These are phyloP conservation scores for Yamadazyma siamensis DNA, from an alignment of 1,139 yeast genomes.

Conservation along the genomic window DNA sequence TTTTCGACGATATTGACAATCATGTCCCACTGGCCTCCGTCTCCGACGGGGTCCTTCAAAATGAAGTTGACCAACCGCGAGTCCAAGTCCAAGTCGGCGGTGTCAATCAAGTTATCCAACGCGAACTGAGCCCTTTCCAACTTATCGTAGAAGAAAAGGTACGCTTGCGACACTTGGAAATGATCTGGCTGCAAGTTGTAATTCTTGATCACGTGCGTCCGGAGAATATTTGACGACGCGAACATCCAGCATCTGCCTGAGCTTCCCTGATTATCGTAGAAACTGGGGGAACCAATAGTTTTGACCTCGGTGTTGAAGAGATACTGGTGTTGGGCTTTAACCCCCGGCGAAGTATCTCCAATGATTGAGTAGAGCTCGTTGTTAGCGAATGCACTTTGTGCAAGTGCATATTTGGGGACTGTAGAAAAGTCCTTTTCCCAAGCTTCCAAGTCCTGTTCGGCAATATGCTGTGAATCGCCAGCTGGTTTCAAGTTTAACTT, in stretches of 20 bases:
- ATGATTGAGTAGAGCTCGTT: constrained; percentile 47
- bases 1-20: constrained; percentile 68
- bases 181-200: constrained; percentile 57
- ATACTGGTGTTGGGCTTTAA: constrained; percentile 35
- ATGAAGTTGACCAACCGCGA: constrained; percentile 65
- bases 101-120: constrained; percentile 69
- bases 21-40: constrained; percentile 90
- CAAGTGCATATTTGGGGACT: constrained; percentile 56
- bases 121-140: constrained; percentile 60
- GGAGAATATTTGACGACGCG: constrained; percentile 71
- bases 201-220: constrained; percentile 59
- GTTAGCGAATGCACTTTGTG: constrained; percentile 56
- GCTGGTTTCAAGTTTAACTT: constrained; percentile 4
- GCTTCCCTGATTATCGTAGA: constrained; percentile 62
- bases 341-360: constrained; percentile 20
- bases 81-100: constrained; percentile 60
- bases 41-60: constrained; percentile 61
- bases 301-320: constrained; percentile 60
- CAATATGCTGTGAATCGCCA: background rate
- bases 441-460: constrained; percentile 22
- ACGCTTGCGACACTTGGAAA: constrained; percentile 67
- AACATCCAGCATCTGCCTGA: constrained; percentile 89
- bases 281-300: constrained; percentile 61
- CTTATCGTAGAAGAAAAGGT: constrained; percentile 33
- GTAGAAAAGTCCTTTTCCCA: constrained; percentile 52